These are phyloP conservation scores for Fusarium napiforme DNA, from an alignment of 2,329 filamentous ascomycete species.

Conservation along the genomic window DNA sequence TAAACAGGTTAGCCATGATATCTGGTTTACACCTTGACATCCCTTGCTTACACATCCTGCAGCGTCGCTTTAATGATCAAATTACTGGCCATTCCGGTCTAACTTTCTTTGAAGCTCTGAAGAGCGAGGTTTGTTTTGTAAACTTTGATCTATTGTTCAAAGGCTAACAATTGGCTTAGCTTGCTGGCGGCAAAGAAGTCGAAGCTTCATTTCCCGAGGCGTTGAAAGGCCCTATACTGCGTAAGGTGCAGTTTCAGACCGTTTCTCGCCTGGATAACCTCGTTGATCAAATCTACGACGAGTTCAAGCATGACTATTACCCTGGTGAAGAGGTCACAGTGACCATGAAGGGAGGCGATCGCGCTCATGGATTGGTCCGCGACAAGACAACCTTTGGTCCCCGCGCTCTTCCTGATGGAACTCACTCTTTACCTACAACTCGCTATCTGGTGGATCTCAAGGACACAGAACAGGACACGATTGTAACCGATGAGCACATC, in stretches of 20 bases:
- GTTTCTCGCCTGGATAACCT: conserved; percentile 88
- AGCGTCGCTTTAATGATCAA: conserved; percentile 93
- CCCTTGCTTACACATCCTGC: conserved; percentile 33
- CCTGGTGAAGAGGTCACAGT: conserved; percentile 87
- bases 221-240: conserved; percentile 88
- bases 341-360: conserved; percentile 73
- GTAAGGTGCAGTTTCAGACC: conserved; percentile 90
- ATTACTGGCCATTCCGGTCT: conserved; percentile 93
- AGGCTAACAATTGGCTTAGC: conserved; percentile 57
- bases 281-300: conserved; percentile 74
- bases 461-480: conserved; percentile 75
- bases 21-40: background rate
- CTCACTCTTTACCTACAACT: conserved; percentile 75
- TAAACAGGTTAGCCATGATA: conserved; percentile 73
- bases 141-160: background rate
- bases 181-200: conserved; percentile 85
- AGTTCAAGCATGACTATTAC: conserved; percentile 91
- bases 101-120: conserved; percentile 90
- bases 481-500: conserved; percentile 85
- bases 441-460: conserved; percentile 84
- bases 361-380: conserved; percentile 78
- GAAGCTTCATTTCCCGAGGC: conserved; percentile 92
- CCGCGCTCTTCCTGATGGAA: conserved; percentile 71
- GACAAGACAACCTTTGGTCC: conserved; percentile 84
- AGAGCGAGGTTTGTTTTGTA: conserved; percentile 79